Conservation (phyloP, 2,329 filamentous ascomycete genomes). For the Fusarium devonianum region DNA sequence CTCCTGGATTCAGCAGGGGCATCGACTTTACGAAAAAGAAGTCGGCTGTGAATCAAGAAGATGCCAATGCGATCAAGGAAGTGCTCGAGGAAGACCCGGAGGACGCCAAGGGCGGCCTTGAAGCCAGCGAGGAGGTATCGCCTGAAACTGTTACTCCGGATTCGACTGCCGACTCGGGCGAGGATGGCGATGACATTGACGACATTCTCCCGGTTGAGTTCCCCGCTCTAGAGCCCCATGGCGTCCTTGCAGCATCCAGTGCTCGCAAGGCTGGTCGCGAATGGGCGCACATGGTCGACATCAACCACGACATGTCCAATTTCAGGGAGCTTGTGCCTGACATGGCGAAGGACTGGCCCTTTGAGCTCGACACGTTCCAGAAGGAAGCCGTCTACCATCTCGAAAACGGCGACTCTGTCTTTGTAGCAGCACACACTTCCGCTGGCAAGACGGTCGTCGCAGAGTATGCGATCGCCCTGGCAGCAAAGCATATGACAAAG, state of each 20-base stretch:
- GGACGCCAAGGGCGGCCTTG: conserved; percentile 43
- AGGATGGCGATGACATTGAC: conserved; percentile 75
- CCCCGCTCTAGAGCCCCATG: conserved; percentile 84
- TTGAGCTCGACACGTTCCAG: conserved; percentile 97
- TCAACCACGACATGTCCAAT: conserved; percentile 91
- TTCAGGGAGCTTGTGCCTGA: conserved; percentile 93
- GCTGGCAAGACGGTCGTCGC: conserved; percentile 98
- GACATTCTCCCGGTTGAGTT: conserved; percentile 90
- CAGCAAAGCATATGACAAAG: conserved; percentile 99
- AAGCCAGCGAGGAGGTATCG: conserved; percentile 42
- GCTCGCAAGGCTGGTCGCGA: conserved; percentile 79
- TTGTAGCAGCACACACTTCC: conserved; percentile 96
- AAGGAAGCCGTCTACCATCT: conserved; percentile 98
- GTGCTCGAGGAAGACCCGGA: conserved; percentile 62
- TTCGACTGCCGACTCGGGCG: conserved; percentile 47
- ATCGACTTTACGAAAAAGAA: conserved; percentile 73
- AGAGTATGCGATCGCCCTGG: conserved; percentile 95
- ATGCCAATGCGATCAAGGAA: conserved; percentile 74
- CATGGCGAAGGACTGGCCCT: conserved; percentile 96
- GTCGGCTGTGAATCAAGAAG: conserved; percentile 62
- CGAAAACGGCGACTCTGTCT: conserved; percentile 95
- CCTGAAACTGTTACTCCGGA: conserved; percentile 38
- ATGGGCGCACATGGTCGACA: conserved; percentile 99
- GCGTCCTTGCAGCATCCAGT: conserved; percentile 74
- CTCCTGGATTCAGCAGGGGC: conserved; percentile 83